phyloP scores from a whole-genome alignment of 306 rosid genomes.

The Cicer arietinum region DNA sequence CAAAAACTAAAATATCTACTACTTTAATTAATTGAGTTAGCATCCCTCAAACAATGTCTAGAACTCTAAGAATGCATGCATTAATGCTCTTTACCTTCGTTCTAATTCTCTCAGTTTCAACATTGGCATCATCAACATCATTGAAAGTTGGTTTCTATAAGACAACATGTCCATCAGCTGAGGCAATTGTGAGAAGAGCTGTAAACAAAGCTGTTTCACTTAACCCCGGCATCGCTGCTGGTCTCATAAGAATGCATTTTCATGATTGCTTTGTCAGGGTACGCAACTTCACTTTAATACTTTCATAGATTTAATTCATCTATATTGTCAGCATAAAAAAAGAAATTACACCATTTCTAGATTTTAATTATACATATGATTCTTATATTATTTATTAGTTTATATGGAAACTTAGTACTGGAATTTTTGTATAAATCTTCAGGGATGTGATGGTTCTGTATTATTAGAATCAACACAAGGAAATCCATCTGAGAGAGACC shows the following conservation, averaged over 20 bases:
- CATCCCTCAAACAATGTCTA: slow-evolving; percentile 11
- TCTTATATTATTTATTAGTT: no score
- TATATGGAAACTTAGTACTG: no score
- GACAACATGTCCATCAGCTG: slow-evolving; percentile 47
- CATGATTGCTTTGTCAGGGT: slow-evolving; percentile 59
- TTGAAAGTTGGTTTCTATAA: slow-evolving; percentile 44
- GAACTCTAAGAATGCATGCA: neutral
- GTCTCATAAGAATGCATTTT: slow-evolving; percentile 57
- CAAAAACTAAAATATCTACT: neutral
- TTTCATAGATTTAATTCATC: no score
- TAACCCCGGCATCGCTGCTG: slow-evolving; percentile 51
- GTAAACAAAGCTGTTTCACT: slow-evolving; percentile 50
- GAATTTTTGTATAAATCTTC: neutral
- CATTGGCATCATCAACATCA: slow-evolving; percentile 44
- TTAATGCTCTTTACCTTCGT: slow-evolving; percentile 31
- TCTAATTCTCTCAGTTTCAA: slow-evolving; percentile 41
- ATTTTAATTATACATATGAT: no score
- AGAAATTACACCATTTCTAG: no score
- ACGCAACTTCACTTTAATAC: neutral
- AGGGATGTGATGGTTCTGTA: slow-evolving; percentile 59
- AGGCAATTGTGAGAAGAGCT: slow-evolving; percentile 51
- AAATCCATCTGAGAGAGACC: slow-evolving; percentile 48
- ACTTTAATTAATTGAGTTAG: neutral
- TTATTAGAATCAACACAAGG: slow-evolving; percentile 44
- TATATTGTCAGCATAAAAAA: no score